A percentile compares a stretch with the other conserved stretches of the same genome.
Evolutionary conservation across 2,329 filamentous ascomycete species (phyloP).

Genomic region (Alternaria postmessia): DNA sequence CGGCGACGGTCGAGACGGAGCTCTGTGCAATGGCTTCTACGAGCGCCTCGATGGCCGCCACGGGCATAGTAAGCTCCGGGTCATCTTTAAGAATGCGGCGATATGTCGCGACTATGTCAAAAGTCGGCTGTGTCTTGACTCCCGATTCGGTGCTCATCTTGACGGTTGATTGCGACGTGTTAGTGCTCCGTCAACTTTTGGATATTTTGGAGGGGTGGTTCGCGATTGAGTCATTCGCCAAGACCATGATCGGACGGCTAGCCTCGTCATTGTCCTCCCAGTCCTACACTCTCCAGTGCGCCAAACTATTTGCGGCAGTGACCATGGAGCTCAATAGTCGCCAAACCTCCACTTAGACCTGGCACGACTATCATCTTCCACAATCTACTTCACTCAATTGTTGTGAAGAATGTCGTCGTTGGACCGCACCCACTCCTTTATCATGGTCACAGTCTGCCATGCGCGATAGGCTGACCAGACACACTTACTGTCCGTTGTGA

Average conservation of each 20-base stretch:
- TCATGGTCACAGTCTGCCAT: neutral
- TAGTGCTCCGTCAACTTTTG: conserved; percentile 6
- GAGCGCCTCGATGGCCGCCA: conserved; percentile 91
- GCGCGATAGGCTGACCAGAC: neutral
- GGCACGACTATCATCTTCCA: neutral
- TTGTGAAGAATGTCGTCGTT: neutral
- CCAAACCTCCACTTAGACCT: neutral
- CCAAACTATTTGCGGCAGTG: neutral
- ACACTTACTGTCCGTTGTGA: neutral
- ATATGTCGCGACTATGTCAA: conserved; percentile 71
- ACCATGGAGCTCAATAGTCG: neutral
- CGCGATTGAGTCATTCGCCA: conserved; percentile 23
- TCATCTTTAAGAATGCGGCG: conserved; percentile 71
- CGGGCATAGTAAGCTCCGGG: conserved; percentile 89
- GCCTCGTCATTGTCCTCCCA: neutral
- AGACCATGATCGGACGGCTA: conserved; percentile 15
- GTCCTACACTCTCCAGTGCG: neutral
- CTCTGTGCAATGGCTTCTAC: conserved; percentile 84
- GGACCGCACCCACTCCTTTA: neutral
- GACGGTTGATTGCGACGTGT: conserved; percentile 9
- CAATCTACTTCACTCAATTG: neutral
- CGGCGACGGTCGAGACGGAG: conserved; percentile 85
- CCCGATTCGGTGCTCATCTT: conserved; percentile 37
- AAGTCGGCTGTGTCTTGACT: conserved; percentile 34
- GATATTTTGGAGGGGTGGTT: conserved; percentile 33